These are phyloP conservation scores for Botrytis deweyae DNA, from an alignment of 2,329 filamentous ascomycete genomes.

Conservation along the genomic window DNA sequence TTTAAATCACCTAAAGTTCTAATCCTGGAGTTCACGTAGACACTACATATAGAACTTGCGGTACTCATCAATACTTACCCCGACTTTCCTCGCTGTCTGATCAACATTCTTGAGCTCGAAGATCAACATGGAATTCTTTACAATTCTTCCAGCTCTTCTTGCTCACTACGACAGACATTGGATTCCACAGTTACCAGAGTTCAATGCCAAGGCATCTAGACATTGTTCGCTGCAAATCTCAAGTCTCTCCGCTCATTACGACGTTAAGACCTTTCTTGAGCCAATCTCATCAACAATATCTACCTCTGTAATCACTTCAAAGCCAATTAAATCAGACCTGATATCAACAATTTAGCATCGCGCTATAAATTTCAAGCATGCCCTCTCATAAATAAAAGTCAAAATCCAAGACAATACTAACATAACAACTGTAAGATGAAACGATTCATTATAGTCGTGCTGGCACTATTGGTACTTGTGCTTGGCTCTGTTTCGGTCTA, in stretches of 20 bases:
- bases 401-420: not conserved
- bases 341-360: not conserved
- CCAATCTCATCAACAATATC: not conserved
- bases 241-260: not conserved
- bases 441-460: not conserved
- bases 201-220: not conserved
- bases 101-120: not conserved
- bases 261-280: not conserved
- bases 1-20: not conserved
- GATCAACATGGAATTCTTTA: not conserved
- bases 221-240: not conserved
- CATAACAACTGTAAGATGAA: not conserved
- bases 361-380: not conserved
- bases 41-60: not conserved
- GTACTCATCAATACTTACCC: not conserved
- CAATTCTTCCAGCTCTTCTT: not conserved
- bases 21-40: not conserved
- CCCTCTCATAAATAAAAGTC: not conserved
- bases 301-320: not conserved
- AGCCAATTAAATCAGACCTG: not conserved
- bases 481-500: not conserved
- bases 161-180: not conserved
- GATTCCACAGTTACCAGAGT: not conserved
- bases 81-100: not conserved
- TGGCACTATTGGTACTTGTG: not conserved